Percentiles rank a stretch among this genome's conserved stretches.
These are phyloP conservation scores for Panicum hallii DNA, from an alignment of 202 grass and related monocot genomes.

Conservation along the genomic window DNA sequence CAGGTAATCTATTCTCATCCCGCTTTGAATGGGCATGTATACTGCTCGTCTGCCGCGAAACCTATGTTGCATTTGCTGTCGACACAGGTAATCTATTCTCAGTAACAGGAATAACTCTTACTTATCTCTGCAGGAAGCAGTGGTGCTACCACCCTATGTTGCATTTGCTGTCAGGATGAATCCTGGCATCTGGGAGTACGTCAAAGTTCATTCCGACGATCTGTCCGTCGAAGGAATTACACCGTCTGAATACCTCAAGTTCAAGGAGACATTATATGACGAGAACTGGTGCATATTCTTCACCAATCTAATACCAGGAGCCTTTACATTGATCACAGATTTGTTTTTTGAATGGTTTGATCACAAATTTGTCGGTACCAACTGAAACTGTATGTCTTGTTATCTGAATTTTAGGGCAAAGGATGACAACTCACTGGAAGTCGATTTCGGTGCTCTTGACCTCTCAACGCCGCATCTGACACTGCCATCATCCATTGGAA, in stretches of 20 bases:
- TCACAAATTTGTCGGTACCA: slow-evolving; percentile 1
- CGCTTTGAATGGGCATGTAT: neutral
- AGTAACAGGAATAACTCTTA: too few species aligned
- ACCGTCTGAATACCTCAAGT: slow-evolving; percentile 81
- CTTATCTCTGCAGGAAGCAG: slow-evolving; percentile 71
- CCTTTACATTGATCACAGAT: neutral
- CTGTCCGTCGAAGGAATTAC: slow-evolving; percentile 85
- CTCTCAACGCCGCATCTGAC: slow-evolving; percentile 77
- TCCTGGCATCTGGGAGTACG: slow-evolving; percentile 92
- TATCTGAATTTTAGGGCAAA: slow-evolving; percentile 73
- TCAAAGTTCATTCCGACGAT: slow-evolving; percentile 82
- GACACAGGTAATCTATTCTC: too few species aligned
- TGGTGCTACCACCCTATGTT: slow-evolving; percentile 81
- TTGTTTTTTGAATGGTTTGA: neutral
- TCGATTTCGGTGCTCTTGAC: slow-evolving; percentile 85
- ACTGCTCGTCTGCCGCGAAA: neutral
- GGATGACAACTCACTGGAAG: slow-evolving; percentile 81
- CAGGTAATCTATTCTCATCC: slow-evolving; percentile 60
- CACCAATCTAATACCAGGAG: neutral
- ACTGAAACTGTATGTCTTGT: slow-evolving; percentile 14
- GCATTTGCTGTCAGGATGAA: slow-evolving; percentile 85
- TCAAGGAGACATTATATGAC: slow-evolving; percentile 89
- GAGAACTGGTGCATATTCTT: slow-evolving; percentile 71
- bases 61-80: too few species aligned
- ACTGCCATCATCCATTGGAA: slow-evolving; percentile 86